phyloP scores from a whole-genome alignment of 108 stramenopile species.

The Nannochloropsis salina region DNA sequence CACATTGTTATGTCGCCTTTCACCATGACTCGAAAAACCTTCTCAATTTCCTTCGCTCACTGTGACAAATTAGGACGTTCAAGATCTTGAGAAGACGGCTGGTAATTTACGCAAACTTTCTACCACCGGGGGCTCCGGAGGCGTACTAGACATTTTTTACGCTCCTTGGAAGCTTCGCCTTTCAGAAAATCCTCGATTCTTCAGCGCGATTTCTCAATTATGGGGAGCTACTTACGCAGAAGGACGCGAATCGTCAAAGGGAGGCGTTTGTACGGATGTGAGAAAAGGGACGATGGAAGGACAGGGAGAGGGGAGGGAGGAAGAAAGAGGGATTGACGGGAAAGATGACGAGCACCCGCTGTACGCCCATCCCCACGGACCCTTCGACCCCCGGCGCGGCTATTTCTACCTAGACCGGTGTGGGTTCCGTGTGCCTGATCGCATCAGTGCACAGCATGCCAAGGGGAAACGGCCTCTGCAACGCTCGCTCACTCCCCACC shows the following conservation, averaged over 20 bases:
- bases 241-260: background rate
- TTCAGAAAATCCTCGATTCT: slow-evolving; percentile 58
- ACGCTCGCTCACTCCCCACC: slow-evolving; percentile 81
- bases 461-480: slow-evolving; percentile 63
- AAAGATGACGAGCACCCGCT: background rate
- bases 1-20: no score
- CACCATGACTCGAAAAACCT: no score
- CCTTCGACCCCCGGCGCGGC: slow-evolving; percentile 21
- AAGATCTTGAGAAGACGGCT: slow-evolving; percentile 28
- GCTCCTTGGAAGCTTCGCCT: slow-evolving; percentile 71
- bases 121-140: slow-evolving; percentile 56
- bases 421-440: slow-evolving; percentile 70
- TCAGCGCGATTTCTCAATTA: slow-evolving; percentile 63
- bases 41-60: no score
- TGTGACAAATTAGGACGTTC: background rate
- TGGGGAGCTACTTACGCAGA: slow-evolving; percentile 64
- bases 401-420: slow-evolving; percentile 73
- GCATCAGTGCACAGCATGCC: background rate
- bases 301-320: no score
- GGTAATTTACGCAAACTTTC: slow-evolving; percentile 23
- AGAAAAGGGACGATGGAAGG: no score
- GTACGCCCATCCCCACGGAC: slow-evolving; percentile 31
- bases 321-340: no score
- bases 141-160: slow-evolving; percentile 82
- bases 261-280: background rate